Conservation (phyloP, 2,329 filamentous ascomycete species). For the Coniochaeta sp. region DNA sequence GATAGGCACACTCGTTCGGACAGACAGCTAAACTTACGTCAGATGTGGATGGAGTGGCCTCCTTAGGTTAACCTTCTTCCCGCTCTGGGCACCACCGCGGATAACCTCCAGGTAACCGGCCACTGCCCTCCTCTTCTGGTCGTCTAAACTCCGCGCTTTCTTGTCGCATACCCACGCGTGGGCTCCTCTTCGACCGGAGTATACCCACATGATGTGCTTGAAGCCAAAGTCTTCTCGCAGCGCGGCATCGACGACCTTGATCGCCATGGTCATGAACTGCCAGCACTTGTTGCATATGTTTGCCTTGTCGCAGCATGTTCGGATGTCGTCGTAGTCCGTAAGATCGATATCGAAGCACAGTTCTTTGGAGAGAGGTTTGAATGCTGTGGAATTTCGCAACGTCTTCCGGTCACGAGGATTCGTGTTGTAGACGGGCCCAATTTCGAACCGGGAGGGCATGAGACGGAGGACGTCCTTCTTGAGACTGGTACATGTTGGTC, state of each 20-base stretch:
- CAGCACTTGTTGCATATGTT: slow-evolving; percentile 94
- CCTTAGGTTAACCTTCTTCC: slow-evolving; percentile 78
- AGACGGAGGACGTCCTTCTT: slow-evolving; percentile 85
- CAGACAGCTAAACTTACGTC: slow-evolving; percentile 37
- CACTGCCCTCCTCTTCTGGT: slow-evolving; percentile 76
- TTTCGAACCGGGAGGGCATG: slow-evolving; percentile 92
- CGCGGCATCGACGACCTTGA: slow-evolving; percentile 83
- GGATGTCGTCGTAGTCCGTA: slow-evolving; percentile 96
- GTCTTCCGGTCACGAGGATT: slow-evolving; percentile 93
- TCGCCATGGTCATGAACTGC: slow-evolving; percentile 96
- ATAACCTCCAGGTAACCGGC: slow-evolving; percentile 86
- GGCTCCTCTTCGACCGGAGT: slow-evolving; percentile 90
- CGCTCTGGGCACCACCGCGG: slow-evolving; percentile 76
- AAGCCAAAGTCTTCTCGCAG: slow-evolving; percentile 94
- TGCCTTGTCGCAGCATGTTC: slow-evolving; percentile 88
- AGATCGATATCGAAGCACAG: slow-evolving; percentile 99
- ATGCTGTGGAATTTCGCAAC: slow-evolving; percentile 69
- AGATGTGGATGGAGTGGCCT: slow-evolving; percentile 88
- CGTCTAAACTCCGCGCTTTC: slow-evolving; percentile 74
- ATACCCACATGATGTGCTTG: slow-evolving; percentile 96
- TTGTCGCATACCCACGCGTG: slow-evolving; percentile 98
- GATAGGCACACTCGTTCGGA: not conserved
- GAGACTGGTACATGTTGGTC: slow-evolving; percentile 40
- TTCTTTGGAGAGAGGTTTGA: slow-evolving; percentile 85
- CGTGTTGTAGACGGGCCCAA: slow-evolving; percentile 91